A percentile compares a stretch with the other conserved stretches of the same genome.
These are phyloP conservation scores for Blastosporella zonata DNA, from an alignment of 1,284 basidiomycete species.

Conservation along the genomic window DNA sequence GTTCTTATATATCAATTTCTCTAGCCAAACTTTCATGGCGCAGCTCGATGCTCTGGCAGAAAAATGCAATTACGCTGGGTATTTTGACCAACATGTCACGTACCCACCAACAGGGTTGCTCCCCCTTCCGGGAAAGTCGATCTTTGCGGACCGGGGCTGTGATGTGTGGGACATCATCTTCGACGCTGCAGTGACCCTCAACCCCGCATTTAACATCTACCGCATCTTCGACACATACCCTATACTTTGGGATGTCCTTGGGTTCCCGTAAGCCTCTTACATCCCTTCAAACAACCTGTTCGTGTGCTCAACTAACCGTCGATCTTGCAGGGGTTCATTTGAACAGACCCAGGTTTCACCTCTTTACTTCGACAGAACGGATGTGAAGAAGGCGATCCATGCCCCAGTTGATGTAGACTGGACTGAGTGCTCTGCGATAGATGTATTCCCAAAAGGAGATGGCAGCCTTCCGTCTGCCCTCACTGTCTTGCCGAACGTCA, in stretches of 20 bases:
- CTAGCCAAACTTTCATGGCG: slow-evolving; percentile 59
- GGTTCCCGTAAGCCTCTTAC: slow-evolving; percentile 62
- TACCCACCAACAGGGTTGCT: slow-evolving; percentile 62
- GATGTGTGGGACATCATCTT: slow-evolving; percentile 67
- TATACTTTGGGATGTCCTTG: slow-evolving; percentile 72
- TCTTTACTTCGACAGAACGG: slow-evolving; percentile 64
- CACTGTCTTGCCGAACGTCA: slow-evolving; percentile 66
- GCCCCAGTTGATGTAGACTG: slow-evolving; percentile 62
- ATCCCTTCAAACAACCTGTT: not conserved
- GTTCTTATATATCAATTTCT: not conserved
- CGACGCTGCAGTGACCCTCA: slow-evolving; percentile 53
- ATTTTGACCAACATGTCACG: slow-evolving; percentile 57
- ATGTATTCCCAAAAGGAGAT: slow-evolving; percentile 64
- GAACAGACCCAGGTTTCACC: slow-evolving; percentile 43
- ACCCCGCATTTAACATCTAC: slow-evolving; percentile 77
- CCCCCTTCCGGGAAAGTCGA: slow-evolving; percentile 55
- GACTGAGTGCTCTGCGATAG: slow-evolving; percentile 57
- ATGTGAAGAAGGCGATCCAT: slow-evolving; percentile 74
- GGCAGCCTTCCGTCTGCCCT: slow-evolving; percentile 58
- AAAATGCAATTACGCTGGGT: slow-evolving; percentile 62
- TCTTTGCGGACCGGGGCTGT: slow-evolving; percentile 46
- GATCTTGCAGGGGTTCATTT: slow-evolving; percentile 56
- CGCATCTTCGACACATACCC: slow-evolving; percentile 64
- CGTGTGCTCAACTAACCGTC: not conserved
- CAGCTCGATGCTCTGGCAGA: slow-evolving; percentile 52